These are phyloP conservation scores for Phytopythium vexans DNA, from an alignment of 352 stramenopile species.

Conservation along the genomic window DNA sequence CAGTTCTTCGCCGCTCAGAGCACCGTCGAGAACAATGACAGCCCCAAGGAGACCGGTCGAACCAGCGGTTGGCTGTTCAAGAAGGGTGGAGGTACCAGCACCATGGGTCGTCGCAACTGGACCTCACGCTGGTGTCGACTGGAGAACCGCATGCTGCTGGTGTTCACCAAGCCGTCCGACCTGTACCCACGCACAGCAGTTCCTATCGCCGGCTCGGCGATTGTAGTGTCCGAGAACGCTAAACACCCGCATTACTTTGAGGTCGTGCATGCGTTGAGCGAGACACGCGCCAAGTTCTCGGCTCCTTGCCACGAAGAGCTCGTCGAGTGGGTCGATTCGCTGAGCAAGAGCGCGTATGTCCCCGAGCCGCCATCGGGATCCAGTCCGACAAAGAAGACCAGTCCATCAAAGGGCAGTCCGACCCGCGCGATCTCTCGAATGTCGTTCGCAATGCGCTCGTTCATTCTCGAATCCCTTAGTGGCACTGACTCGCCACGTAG, in stretches of 20 bases:
- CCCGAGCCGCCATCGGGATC: slow-evolving; percentile 43
- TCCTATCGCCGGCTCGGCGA: slow-evolving; percentile 54
- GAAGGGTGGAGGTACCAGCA: slow-evolving; percentile 73
- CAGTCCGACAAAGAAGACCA: slow-evolving; percentile 10
- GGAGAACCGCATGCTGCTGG: slow-evolving; percentile 69
- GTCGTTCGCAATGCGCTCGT: slow-evolving; percentile 72
- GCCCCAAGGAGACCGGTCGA: slow-evolving; percentile 9
- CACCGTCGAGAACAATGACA: slow-evolving; percentile 1
- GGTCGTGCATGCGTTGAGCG: slow-evolving; percentile 64
- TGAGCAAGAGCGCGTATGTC: slow-evolving; percentile 42
- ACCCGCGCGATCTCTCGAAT: slow-evolving; percentile 56
- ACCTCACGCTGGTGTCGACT: slow-evolving; percentile 72
- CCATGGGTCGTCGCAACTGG: slow-evolving; percentile 78
- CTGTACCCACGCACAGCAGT: slow-evolving; percentile 59
- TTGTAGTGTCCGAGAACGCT: slow-evolving; percentile 63
- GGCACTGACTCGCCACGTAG: no score
- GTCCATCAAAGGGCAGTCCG: slow-evolving; percentile 29
- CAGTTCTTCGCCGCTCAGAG: slow-evolving; percentile 67
- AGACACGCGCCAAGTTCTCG: slow-evolving; percentile 75
- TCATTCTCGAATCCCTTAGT: slow-evolving; percentile 56
- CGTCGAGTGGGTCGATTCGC: slow-evolving; percentile 48
- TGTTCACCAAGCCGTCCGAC: slow-evolving; percentile 55
- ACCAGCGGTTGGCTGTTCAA: slow-evolving; percentile 70
- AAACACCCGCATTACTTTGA: slow-evolving; percentile 82
- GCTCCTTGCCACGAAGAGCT: slow-evolving; percentile 64